Evolutionary conservation across 805 yeast genomes (phyloP), one percentile per base, ranked within the genome.

Genomic region (Candida mattraensis): DNA sequence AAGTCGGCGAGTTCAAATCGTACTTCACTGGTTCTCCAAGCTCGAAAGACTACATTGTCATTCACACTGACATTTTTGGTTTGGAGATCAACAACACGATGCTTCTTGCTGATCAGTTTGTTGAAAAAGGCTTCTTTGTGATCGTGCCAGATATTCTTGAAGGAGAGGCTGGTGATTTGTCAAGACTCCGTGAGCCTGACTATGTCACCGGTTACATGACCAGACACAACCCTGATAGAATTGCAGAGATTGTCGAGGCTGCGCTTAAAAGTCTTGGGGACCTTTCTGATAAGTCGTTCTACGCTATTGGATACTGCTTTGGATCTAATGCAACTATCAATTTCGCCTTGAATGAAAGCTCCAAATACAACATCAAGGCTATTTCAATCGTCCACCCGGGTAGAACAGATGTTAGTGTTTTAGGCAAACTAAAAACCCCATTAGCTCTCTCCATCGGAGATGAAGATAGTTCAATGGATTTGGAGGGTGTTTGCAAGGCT

Each of bases 381-480:
- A 83, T 72, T 48, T 89, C 88, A 13, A 56, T 74, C 41, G 88
- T 87, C n/a, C 95, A 87, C 60, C 94, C 95, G 5, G 80, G 88
- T 5, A 70, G 78, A 40, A 78, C 83, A 11, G 39, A 68, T 9
- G 66, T 70, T 19, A 87, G 78, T 29, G 88, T 81, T 51, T 69
- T 83, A 31, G 72, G 64, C 32, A 72, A 64, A 2, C 57, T 86
- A 48, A 28, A 44, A 9, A 71, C 67, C 44, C 91, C 91, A 10
- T 31, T 87, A 20, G 47, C 76, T 47, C 79, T 86, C 46, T 67
- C 82, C 24, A 85, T 85, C 33, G 89, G 93, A 23, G 84, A 83
- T 61, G 58, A 43, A 13, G 96, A 87, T 58, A 30, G 48, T 0
- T 67, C 72, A 37, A 84, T 78, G 71, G 56, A 86, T 7, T 58